Base-by-base conservation (phyloP, 495 filamentous ascomycete genomes). In the Corynascus novoguineensis region DNA sequence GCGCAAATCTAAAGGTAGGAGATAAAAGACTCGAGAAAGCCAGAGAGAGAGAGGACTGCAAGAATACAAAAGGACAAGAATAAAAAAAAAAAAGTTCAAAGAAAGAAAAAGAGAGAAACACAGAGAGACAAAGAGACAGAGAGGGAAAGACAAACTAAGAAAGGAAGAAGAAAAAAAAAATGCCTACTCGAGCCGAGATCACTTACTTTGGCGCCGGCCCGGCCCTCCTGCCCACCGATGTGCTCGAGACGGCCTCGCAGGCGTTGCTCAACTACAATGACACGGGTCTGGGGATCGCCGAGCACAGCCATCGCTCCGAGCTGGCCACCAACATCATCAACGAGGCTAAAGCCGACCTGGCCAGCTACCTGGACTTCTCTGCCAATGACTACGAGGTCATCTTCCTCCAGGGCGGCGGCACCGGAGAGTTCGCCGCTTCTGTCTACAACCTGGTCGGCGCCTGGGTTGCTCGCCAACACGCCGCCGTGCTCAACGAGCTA, bases 221-320 rank as follows among this genome's bases (percentile, higher is more conserved):
- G 41, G 90, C 92, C 25, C 76, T 82, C 37, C 79, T 97, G 3
- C 91, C 91, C 3, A 93, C 86, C 9, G 61, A 79, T 11, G 86
- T 97, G 25, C 81, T 96, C 50, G 81, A 87, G 60, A 75, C 73
- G 29, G 92, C 89, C 54, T 81, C 89, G 6, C 68, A 82, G 65
- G 84, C 88, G 14, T 85, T 96, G 38, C 72, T 92, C 54, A 88
- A 97, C 77, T 93, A 85, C 76, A 78, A 95, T 24, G 78, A 83
- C 68, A 88, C 82, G 54, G 91, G 92, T 42, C 74, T 96, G 56
- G 88, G 85, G 58, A 77, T 92, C 42, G 86, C 86, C 58, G 91
- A 96, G 69, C 88, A 95, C 71, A 92, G 86, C 21, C 92, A 97
- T 71, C 90, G 92, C 50, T 90, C 87, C n/a, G 73, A 81, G 35